Conservation (phyloP, 768 basidiomycete genomes). For the Sporobolomyces phaffii region DNA sequence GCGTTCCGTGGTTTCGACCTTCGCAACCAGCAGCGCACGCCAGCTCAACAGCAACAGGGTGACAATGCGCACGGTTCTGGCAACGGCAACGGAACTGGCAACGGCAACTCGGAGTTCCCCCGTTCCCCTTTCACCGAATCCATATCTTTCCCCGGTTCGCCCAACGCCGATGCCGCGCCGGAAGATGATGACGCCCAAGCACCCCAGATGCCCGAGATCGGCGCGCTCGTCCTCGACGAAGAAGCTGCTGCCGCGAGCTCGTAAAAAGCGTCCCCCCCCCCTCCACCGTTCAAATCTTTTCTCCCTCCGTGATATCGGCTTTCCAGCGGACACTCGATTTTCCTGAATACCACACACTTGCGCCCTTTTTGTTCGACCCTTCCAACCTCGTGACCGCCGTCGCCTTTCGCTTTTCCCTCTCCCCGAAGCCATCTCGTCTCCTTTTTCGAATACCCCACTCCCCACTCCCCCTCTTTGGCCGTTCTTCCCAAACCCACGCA, state of each 20-base stretch:
- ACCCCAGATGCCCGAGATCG: conserved; percentile 24
- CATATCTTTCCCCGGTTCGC: conserved; percentile 24
- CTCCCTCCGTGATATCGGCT: not conserved
- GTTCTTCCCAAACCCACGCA: too few species aligned
- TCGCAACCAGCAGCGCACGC: conserved; percentile 24
- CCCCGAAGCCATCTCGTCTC: too few species aligned
- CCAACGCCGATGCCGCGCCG: conserved; percentile 8
- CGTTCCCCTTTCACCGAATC: conserved; percentile 21
- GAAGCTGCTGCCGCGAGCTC: conserved; percentile 21
- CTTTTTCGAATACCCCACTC: too few species aligned
- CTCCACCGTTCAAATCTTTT: not conserved
- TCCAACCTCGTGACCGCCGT: not conserved
- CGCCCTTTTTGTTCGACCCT: not conserved
- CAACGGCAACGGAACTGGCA: not conserved
- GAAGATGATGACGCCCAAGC: not conserved
- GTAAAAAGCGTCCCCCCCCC: not conserved
- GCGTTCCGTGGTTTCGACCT: conserved; percentile 36
- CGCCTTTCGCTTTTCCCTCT: too few species aligned
- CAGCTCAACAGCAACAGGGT: not conserved
- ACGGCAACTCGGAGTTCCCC: not conserved
- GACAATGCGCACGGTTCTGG: not conserved
- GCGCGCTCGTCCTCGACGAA: conserved; percentile 36
- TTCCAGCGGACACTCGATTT: not conserved
- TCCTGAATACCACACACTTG: not conserved
- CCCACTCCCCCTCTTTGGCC: too few species aligned